These are phyloP conservation scores for Dendrobium nobile DNA, from an alignment of 106 monocot species.

Conservation along the genomic window DNA sequence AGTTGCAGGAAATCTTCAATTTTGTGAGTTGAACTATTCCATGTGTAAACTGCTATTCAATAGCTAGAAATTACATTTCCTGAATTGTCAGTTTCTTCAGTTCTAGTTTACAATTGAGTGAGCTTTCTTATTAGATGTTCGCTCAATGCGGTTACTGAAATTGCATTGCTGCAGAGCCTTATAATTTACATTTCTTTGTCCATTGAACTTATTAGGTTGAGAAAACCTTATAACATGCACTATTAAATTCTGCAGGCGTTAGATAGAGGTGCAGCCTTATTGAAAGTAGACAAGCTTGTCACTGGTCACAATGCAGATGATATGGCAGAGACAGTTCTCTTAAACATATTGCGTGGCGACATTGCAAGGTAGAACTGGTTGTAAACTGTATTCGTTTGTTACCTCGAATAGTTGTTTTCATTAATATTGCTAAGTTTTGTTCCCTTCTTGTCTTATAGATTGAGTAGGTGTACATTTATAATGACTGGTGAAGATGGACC, in stretches of 20 bases:
- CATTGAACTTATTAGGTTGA: neutral
- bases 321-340: conserved; percentile 94
- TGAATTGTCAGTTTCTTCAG: neutral
- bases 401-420: neutral
- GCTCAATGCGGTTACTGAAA: neutral
- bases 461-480: conserved; percentile 89
- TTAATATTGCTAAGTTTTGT: neutral
- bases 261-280: conserved; percentile 90
- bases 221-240: neutral
- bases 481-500: conserved; percentile 99
- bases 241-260: conserved; percentile 45
- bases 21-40: neutral
- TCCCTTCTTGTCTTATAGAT: conserved; percentile 32
- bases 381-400: neutral
- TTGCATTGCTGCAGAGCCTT: neutral
- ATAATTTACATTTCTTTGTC: neutral
- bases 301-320: conserved; percentile 99
- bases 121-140: too few species aligned
- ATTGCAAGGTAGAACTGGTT: conserved; percentile 64
- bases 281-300: conserved; percentile 87
- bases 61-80: neutral
- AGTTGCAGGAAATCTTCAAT: neutral
- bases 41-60: neutral
- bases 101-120: neutral
- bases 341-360: conserved; percentile 94